Conservation (phyloP, 2,329 filamentous ascomycete species). For the Colletotrichum liaoningense region DNA sequence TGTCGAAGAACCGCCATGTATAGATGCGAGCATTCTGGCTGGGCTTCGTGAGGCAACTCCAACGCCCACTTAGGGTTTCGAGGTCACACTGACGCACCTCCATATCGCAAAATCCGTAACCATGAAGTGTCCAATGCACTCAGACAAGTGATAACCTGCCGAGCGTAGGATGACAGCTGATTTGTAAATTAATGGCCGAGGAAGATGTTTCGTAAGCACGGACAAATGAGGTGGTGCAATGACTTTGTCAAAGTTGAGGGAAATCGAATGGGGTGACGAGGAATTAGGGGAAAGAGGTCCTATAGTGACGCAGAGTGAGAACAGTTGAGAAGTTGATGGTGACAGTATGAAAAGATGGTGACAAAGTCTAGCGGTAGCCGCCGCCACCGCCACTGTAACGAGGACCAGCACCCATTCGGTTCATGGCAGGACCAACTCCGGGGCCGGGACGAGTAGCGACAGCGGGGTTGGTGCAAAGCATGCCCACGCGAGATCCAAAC, state of each 20-base stretch:
- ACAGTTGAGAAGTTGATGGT: slow-evolving; percentile 6
- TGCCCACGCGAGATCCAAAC: slow-evolving; percentile 96
- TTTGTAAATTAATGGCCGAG: slow-evolving; percentile 63
- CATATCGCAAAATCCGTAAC: slow-evolving; percentile 70
- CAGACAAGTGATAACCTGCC: slow-evolving; percentile 58
- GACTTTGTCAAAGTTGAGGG: slow-evolving; percentile 44
- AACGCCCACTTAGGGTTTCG: slow-evolving; percentile 22
- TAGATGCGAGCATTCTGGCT: slow-evolving; percentile 30
- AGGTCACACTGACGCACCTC: slow-evolving; percentile 25
- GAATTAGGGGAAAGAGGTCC: slow-evolving; percentile 10
- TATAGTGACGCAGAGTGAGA: slow-evolving; percentile 29
- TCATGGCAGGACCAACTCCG: slow-evolving; percentile 75
- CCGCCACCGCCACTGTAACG: slow-evolving; percentile 61
- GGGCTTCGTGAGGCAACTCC: slow-evolving; percentile 25
- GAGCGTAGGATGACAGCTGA: slow-evolving; percentile 69
- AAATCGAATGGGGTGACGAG: slow-evolving; percentile 40
- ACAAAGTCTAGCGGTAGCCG: slow-evolving; percentile 63
- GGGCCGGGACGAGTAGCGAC: slow-evolving; percentile 90
- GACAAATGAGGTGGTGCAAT: slow-evolving; percentile 55
- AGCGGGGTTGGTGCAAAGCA: slow-evolving; percentile 97
- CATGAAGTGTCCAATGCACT: slow-evolving; percentile 72
- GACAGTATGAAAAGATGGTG: slow-evolving; percentile 8
- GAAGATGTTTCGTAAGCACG: slow-evolving; percentile 59
- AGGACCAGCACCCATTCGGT: slow-evolving; percentile 67
- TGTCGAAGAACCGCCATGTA: slow-evolving; percentile 27